These are phyloP conservation scores for Gynostemma pentaphyllum DNA, from an alignment of 306 rosid genomes.

Conservation along the genomic window DNA sequence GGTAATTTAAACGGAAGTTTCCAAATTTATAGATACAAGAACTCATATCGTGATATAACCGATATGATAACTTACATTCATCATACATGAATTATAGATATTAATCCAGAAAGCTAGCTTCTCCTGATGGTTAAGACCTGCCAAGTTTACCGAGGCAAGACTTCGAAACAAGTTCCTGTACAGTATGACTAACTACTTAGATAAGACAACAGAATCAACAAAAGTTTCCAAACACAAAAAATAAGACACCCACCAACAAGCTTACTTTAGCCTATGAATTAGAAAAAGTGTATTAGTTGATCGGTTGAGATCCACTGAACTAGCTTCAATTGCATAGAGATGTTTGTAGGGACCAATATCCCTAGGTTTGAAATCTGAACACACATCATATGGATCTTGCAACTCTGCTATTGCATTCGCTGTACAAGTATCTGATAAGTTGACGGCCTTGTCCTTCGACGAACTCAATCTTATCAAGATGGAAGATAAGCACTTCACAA, in stretches of 20 bases:
- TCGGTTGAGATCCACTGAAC: conserved; percentile 52
- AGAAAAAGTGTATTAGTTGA: conserved; percentile 46
- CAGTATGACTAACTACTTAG: not conserved
- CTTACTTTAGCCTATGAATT: conserved; percentile 71
- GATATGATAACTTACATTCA: conserved; percentile 63
- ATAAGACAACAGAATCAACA: not conserved
- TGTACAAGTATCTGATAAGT: conserved; percentile 14
- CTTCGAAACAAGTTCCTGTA: conserved; percentile 61
- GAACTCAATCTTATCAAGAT: conserved; percentile 48
- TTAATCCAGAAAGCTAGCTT: conserved; percentile 98
- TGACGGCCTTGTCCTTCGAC: conserved; percentile 34
- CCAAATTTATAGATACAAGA: not conserved
- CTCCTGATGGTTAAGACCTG: conserved; percentile 80
- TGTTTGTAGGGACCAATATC: conserved; percentile 62
- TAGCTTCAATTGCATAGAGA: conserved; percentile 47
- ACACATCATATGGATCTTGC: conserved; percentile 65
- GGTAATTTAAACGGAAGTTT: too few relatives aligned
- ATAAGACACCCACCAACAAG: not conserved
- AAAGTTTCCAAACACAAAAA: not conserved
- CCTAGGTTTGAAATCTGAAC: conserved; percentile 31
- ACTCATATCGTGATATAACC: too few relatives aligned
- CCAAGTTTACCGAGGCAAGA: conserved; percentile 66
- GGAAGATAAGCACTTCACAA: conserved; percentile 57
- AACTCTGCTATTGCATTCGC: conserved; percentile 30
- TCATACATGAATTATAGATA: conserved; percentile 76